Base-by-base conservation (phyloP, 2,329 filamentous ascomycete species). In the Penicillium verrucosum region DNA sequence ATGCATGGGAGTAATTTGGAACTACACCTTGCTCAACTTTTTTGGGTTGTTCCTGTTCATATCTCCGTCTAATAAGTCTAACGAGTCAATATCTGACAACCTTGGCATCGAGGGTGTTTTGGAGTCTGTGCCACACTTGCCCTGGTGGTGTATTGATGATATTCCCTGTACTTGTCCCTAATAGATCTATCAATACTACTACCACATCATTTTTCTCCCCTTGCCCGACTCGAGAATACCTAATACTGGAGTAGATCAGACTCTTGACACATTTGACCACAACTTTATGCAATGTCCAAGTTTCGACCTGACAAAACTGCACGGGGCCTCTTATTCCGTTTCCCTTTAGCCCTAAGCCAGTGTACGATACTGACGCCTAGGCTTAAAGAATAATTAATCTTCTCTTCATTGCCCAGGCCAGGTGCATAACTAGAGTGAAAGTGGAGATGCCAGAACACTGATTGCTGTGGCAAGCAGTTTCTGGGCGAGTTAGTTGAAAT, bases 1-100 rank as follows among this genome's bases (percentile, higher is more conserved):
- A 77, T 64, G 78, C 76, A 32, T 80, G 77, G 77, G 77, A 79
- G 60, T 80, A 66, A 63, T 21, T 7, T 32, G 18, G 41, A n/a
- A 14, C n/a, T 11, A 29, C 11, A 18, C 16, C 7, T 36, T 51
- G 38, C 52, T 44, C 3, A 2, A 9, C 12, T 25, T 36, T 36
- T 27, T 46, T 21, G 21, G 32, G 18, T 11, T 47, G 4, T 34
- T 32, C 27, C 21, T 45, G 23, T 51, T 14, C 29, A 46, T 51
- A 45, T 36, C 23, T 25, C 18, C 11, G 36, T 54, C 5, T 44
- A 21, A 51, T 34, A 21, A 44, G 18, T 45, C 32, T 55, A 30
- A 12, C 25, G 7, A 51, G 46, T 55, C 32, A 51, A 34, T 44
- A 32, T 50, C 32, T 5, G 12, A 38, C 8, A 12, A 29, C 5